These are phyloP conservation scores for Yamadazyma songkhlaensis DNA, from an alignment of 1,139 yeast genomes.

Conservation along the genomic window DNA sequence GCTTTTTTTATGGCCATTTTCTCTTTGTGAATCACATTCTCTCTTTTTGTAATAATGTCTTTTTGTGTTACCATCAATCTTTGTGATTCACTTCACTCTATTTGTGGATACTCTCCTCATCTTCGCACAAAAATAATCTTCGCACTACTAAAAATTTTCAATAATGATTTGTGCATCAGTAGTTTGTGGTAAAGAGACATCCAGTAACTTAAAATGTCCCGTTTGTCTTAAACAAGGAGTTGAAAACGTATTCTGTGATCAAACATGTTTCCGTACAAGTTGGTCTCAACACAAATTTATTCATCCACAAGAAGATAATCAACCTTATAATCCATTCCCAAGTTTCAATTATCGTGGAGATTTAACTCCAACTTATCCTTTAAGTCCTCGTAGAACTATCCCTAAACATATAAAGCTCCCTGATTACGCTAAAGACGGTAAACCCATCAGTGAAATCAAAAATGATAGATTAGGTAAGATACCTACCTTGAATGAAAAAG, in stretches of 20 bases:
- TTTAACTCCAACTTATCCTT: conserved; percentile 77
- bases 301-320: conserved; percentile 46
- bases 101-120: neutral
- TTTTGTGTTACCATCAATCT: too few relatives aligned
- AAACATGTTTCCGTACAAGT: conserved; percentile 74
- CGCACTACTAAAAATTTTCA: conserved; percentile 5
- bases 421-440: conserved; percentile 81
- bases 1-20: too few relatives aligned
- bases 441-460: conserved; percentile 74
- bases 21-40: too few relatives aligned
- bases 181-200: conserved; percentile 80
- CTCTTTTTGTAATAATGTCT: too few relatives aligned
- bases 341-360: conserved; percentile 69
- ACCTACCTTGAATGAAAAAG: conserved; percentile 58
- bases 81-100: too few relatives aligned
- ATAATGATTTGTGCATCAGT: conserved; percentile 58
- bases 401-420: conserved; percentile 75
- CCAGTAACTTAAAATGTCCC: conserved; percentile 83
- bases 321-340: conserved; percentile 82
- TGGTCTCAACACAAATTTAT: conserved; percentile 61
- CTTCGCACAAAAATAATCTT: neutral
- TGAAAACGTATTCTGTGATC: conserved; percentile 72
- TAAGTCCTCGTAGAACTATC: conserved; percentile 64
- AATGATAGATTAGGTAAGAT: conserved; percentile 70
- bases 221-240: conserved; percentile 75